phyloP scores from a whole-genome alignment of 1,139 yeast species.

The Nakaseomyces sp. region DNA sequence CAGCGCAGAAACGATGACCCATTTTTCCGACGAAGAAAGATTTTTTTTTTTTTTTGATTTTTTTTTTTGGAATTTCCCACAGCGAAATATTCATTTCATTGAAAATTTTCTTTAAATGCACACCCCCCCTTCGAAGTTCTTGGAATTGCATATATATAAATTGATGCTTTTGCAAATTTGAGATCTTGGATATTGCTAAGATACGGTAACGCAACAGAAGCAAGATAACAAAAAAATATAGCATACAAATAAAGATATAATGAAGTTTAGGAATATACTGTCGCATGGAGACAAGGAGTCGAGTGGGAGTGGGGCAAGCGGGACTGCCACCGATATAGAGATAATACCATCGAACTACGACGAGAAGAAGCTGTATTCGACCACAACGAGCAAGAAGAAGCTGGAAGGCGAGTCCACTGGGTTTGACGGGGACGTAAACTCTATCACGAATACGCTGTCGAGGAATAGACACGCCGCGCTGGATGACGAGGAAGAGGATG shows the following conservation, averaged over 20 bases:
- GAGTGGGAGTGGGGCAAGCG: not conserved
- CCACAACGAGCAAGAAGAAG: not conserved
- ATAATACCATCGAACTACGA: slow-evolving; percentile 1
- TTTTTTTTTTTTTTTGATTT: too few species aligned
- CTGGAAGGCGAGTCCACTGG: not conserved
- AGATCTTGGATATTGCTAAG: too few species aligned
- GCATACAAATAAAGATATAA: not conserved
- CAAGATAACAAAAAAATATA: too few species aligned
- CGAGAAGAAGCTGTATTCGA: slow-evolving; percentile 2
- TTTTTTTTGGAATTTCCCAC: too few species aligned
- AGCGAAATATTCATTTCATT: too few species aligned
- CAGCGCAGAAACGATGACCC: too few species aligned
- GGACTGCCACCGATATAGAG: not conserved
- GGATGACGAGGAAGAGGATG: slow-evolving; percentile 19
- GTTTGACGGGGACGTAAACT: slow-evolving; percentile 7
- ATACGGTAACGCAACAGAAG: too few species aligned
- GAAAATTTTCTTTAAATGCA: too few species aligned
- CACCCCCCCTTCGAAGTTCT: too few species aligned
- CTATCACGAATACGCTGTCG: slow-evolving; percentile 11
- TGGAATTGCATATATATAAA: too few species aligned
- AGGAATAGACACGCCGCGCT: slow-evolving; percentile 4
- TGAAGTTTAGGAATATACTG: slow-evolving; percentile 5
- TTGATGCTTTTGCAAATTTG: too few species aligned
- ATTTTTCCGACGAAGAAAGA: too few species aligned
- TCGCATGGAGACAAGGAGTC: not conserved